phyloP scores from a whole-genome alignment of 495 filamentous ascomycete species.

The Elasticomyces elasticus region DNA sequence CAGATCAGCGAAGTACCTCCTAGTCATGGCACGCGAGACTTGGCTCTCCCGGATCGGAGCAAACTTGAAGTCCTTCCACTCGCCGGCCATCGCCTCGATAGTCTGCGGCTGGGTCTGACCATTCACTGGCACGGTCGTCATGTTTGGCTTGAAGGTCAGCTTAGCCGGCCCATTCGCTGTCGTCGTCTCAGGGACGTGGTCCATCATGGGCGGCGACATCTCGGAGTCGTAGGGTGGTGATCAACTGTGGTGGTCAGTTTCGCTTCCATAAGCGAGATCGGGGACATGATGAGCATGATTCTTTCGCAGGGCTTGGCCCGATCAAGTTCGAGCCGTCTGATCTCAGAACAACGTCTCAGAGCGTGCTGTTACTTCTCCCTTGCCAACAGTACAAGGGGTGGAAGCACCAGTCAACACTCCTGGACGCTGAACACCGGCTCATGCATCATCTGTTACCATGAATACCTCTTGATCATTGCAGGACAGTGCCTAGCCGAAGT shows the following conservation, averaged over 20 bases:
- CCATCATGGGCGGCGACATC: conserved; percentile 67
- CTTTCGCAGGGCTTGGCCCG: conserved; percentile 99
- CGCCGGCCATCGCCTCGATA: conserved; percentile 51
- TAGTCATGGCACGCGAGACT: conserved; percentile 84
- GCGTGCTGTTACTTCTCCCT: conserved; percentile 18
- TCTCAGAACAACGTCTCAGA: conserved; percentile 64
- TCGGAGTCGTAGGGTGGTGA: conserved; percentile 24
- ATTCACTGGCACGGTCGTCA: conserved; percentile 32
- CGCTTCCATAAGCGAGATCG: neutral
- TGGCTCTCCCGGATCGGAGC: conserved; percentile 79
- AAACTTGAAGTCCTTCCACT: conserved; percentile 74
- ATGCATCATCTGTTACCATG: too few species aligned
- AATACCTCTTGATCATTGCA: too few species aligned
- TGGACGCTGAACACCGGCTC: too few species aligned
- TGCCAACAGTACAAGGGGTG: too few species aligned
- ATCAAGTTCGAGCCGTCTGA: conserved; percentile 96
- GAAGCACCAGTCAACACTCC: too few species aligned
- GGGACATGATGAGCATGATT: conserved; percentile 55
- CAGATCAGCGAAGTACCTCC: conserved; percentile 81
- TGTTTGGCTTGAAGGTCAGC: conserved; percentile 13
- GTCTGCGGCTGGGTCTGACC: conserved; percentile 37
- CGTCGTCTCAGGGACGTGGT: conserved; percentile 32
- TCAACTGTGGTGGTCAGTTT: conserved; percentile 29
- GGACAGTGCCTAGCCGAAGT: too few species aligned
- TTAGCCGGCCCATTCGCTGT: conserved; percentile 11